Base-by-base conservation (phyloP, 495 filamentous ascomycete genomes). In the Stereocaulon alpinum region DNA sequence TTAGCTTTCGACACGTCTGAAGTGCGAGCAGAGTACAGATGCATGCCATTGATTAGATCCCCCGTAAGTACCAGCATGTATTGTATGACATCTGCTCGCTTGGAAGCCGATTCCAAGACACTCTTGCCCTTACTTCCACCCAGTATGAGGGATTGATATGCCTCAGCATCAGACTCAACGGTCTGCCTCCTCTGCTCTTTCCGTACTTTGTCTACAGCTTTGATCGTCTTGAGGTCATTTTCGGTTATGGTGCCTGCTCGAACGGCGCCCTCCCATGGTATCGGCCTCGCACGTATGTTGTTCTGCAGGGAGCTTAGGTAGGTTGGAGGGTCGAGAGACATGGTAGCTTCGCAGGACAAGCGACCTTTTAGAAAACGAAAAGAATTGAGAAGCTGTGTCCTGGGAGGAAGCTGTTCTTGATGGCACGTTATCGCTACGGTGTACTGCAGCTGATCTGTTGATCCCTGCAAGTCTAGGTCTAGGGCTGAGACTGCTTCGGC, bases 211-310 rank as follows among this genome's bases (percentile, higher is more conserved):
- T 97, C 94, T 64, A 96, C 89, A 52, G 93, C 89, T 73, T 93
- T 91, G 76, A 99, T 97, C 78, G 89, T 91, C 76, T 87, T 91
- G 66, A 96, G 80, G 69, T 99, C 90, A 56, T 87, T 84, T 63
- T 96, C 93, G 53, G 90, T 95, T 74, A 99, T 88, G 68, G 89
- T 92, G 64, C 88, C 87, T 67, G 88, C 88, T 70, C 93, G 86
- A 64, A 94, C 89, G 66, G 94, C 91, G 62, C 93, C 93, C 71
- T 97, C 94, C 93, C 93, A 99, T 48, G 92, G 90, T 70, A 99
- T 95, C 65, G 91, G 92, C 56, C 93, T 81, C 61, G 85, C 82
- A 64, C 94, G 88, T 68, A 96, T 95, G 75, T 96, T 96, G 76
- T 86, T 91, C 75, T 95, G 92, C 59, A 96, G 79, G 60, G 89